phyloP scores from a whole-genome alignment of 495 filamentous ascomycete genomes.

The Podospora conica region DNA sequence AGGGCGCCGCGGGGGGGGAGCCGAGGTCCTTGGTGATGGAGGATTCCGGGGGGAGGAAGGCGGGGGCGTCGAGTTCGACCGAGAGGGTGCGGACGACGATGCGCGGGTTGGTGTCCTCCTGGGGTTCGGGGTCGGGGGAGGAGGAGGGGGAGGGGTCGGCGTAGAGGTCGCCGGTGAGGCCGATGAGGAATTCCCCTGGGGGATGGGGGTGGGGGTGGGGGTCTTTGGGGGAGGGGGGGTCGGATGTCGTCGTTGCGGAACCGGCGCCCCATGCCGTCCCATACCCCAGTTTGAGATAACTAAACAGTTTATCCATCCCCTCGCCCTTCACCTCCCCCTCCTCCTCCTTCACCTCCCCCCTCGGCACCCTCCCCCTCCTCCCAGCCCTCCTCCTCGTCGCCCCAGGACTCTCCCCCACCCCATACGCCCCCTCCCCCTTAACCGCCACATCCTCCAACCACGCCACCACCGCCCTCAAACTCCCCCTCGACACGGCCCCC shows the following conservation, averaged over 20 bases:
- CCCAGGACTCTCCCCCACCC: constrained; percentile 65
- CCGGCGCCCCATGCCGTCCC: constrained; percentile 50
- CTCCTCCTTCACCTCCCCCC: neutral
- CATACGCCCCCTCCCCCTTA: constrained; percentile 73
- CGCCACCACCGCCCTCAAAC: constrained; percentile 58
- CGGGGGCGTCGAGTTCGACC: constrained; percentile 42
- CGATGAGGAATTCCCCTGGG: constrained; percentile 63
- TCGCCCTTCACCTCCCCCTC: constrained; percentile 10
- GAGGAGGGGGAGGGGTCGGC: constrained; percentile 20
- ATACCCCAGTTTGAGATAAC: constrained; percentile 51
- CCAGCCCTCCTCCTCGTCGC: constrained; percentile 37
- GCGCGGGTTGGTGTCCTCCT: constrained; percentile 35
- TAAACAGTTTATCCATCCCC: constrained; percentile 40
- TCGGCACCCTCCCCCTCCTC: neutral
- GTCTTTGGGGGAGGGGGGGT: constrained; percentile 1
- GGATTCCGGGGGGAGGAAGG: constrained; percentile 28
- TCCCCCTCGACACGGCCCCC: constrained; percentile 58
- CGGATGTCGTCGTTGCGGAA: constrained; percentile 8
- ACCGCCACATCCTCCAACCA: constrained; percentile 83
- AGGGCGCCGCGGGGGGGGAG: constrained; percentile 31
- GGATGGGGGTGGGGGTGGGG: no score
- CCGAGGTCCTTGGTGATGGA: constrained; percentile 40
- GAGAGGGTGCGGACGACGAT: constrained; percentile 43
- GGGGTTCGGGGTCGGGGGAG: constrained; percentile 12
- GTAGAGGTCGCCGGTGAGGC: constrained; percentile 58